Percentiles rank a stretch among this genome's conserved stretches.
phyloP scores from a whole-genome alignment of 2,329 filamentous ascomycete genomes.

The Sphaerostilbella broomeana region DNA sequence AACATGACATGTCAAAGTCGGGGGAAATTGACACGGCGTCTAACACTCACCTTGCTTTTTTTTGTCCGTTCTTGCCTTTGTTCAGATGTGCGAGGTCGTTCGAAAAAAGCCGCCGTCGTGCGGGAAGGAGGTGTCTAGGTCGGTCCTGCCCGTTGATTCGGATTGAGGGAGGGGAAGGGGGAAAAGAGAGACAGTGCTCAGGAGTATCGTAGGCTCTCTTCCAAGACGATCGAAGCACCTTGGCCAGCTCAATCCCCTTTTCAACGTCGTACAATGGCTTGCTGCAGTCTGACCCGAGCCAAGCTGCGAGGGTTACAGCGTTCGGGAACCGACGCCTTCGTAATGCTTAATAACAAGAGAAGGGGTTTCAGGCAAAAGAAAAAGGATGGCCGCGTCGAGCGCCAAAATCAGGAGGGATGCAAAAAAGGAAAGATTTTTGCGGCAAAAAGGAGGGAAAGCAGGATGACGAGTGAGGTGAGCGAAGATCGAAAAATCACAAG shows the following conservation, averaged over 20 bases:
- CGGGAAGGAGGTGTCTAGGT: no score
- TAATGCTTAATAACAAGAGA: slow-evolving; percentile 1
- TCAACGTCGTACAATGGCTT: slow-evolving; percentile 11
- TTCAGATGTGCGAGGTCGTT: no score
- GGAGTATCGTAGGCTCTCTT: slow-evolving; percentile 8
- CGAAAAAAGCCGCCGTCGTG: no score
- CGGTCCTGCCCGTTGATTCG: no score
- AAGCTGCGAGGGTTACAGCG: slow-evolving; percentile 10
- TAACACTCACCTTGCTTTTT: no score
- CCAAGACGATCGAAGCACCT: no score
- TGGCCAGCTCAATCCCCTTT: no score
- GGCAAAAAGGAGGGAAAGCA: slow-evolving; percentile 1
- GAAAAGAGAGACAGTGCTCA: slow-evolving; percentile 3
- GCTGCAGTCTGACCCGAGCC: slow-evolving; percentile 9
- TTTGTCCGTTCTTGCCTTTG: slow-evolving; percentile 1
- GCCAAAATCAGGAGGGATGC: slow-evolving; percentile 1
- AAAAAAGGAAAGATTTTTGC: background rate
- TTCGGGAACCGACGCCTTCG: slow-evolving; percentile 6
- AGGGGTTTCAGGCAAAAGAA: background rate
- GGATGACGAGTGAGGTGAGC: slow-evolving; percentile 4
- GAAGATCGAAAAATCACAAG: slow-evolving; percentile 4
- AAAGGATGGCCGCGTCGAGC: slow-evolving; percentile 10
- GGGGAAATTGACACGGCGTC: no score
- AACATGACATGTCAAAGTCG: no score
- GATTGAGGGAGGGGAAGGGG: slow-evolving; percentile 5